Base-by-base conservation (phyloP, 305 asterid species). In the Fraxinus baroniana region DNA sequence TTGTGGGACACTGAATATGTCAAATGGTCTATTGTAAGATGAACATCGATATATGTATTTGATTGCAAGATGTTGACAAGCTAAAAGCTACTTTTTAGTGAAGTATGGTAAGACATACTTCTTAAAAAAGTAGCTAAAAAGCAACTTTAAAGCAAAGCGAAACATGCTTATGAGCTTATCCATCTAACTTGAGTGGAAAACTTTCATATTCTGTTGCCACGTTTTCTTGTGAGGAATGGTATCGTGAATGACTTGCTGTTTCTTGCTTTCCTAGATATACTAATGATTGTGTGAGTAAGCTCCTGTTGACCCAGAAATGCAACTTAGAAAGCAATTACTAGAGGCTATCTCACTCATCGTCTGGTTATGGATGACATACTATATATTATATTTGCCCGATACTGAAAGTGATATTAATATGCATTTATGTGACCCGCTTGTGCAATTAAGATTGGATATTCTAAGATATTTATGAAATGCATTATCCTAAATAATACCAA, bases 1-100 rank as follows among this genome's bases (percentile, higher is more conserved):
- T 49, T 49, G 60, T 15, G 60, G 81, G 78, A 80, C 71, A 80
- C 79, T 78, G 74, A 83, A 36, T 77, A 68, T 74, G 52, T 84
- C 78, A 64, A 55, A 55, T 55, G 24, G 28, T 60, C 30, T 60
- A 20, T 60, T 60, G 71, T 60, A 60, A 18, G 30, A 60, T 7
- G 71, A 7, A 60, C 24, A 20, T 60, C 71, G 30, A 60, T 18
- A 6, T 7, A 7, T 60, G 26, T 28, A 30, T 68, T 28, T 13
- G 20, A 68, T 28, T 28, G 74, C 3, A 12, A 68, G 37, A 13
- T 15, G 20, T 68, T 9, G 20, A 68, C 20, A 26, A 68, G 74
- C 18, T 68, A 68, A 68, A 68, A 68, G 74, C 36, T 68, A 68
- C 74, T 68, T 68, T 68, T 68, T 4, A 68, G 15, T 26, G 74